Percentiles rank a stretch among this genome's conserved stretches.
These are phyloP conservation scores for Curvularia spicifera DNA, from an alignment of 2,329 filamentous ascomycete species.

Conservation along the genomic window DNA sequence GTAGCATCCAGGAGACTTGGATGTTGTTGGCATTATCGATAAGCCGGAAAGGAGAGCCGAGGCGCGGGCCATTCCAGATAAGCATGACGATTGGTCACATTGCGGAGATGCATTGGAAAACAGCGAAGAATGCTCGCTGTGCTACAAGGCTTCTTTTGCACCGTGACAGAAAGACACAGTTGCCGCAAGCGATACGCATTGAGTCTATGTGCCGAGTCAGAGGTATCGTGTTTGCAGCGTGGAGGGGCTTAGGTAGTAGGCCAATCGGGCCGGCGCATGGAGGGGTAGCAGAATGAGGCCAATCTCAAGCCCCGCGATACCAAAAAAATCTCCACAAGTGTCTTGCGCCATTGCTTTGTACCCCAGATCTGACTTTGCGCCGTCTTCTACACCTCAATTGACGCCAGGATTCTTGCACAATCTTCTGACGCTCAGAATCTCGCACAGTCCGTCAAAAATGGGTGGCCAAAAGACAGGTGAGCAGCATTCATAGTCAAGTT, in stretches of 20 bases:
- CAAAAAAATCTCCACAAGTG: slow-evolving; percentile 28
- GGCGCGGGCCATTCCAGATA: slow-evolving; percentile 5
- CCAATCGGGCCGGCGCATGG: slow-evolving; percentile 16
- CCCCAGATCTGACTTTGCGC: slow-evolving; percentile 24
- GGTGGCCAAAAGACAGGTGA: slow-evolving; percentile 48
- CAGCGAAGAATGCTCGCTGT: background rate
- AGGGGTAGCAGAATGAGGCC: slow-evolving; percentile 21
- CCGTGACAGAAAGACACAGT: background rate
- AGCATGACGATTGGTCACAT: slow-evolving; percentile 13
- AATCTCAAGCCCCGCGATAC: slow-evolving; percentile 15
- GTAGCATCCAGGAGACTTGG: background rate
- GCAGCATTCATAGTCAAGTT: background rate
- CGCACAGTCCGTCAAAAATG: slow-evolving; percentile 34
- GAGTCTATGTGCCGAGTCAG: background rate
- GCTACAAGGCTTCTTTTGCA: background rate
- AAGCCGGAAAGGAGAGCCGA: slow-evolving; percentile 11
- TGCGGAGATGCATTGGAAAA: slow-evolving; percentile 1
- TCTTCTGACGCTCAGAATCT: slow-evolving; percentile 13
- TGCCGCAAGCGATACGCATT: background rate
- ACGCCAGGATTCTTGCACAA: background rate
- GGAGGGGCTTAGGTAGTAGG: slow-evolving; percentile 5
- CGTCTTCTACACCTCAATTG: slow-evolving; percentile 24
- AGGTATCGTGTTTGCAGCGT: background rate
- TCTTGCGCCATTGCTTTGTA: slow-evolving; percentile 27
- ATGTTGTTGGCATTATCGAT: background rate